These are phyloP conservation scores for Penicillium herquei DNA, from an alignment of 495 filamentous ascomycete genomes.

Conservation along the genomic window DNA sequence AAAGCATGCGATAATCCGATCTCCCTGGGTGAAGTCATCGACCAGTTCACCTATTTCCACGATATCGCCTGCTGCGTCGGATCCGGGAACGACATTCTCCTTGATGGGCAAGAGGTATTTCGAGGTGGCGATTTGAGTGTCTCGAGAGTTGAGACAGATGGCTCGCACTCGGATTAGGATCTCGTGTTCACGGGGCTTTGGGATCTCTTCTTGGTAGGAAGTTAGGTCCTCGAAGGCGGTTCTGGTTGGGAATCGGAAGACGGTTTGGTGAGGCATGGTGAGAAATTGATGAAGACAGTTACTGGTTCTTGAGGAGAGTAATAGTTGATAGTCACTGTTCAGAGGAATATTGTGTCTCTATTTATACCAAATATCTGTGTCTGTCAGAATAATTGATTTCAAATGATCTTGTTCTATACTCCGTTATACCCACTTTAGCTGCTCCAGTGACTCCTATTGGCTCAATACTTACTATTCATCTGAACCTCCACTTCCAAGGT, in stretches of 20 bases:
- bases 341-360: too few species aligned
- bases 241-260: constrained; percentile 9
- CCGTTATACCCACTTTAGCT: neutral
- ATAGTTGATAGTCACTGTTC: neutral
- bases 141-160: constrained; percentile 51
- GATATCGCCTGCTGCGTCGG: constrained; percentile 70
- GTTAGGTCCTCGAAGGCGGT: constrained; percentile 6
- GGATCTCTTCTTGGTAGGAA: constrained; percentile 15
- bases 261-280: constrained; percentile 11
- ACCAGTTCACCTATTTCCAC: constrained; percentile 62
- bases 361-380: too few species aligned
- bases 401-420: too few species aligned
- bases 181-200: constrained; percentile 34
- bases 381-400: too few species aligned
- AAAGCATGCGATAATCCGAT: constrained; percentile 67
- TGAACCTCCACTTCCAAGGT: too few species aligned
- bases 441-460: constrained; percentile 2
- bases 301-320: neutral
- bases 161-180: constrained; percentile 47
- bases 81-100: constrained; percentile 58
- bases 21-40: constrained; percentile 55
- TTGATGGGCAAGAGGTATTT: constrained; percentile 59
- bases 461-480: too few species aligned
- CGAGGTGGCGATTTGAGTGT: constrained; percentile 34
- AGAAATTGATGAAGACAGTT: neutral